Evolutionary conservation across 352 stramenopile species (phyloP).

Genomic region (Aphanomyces stellatus): DNA sequence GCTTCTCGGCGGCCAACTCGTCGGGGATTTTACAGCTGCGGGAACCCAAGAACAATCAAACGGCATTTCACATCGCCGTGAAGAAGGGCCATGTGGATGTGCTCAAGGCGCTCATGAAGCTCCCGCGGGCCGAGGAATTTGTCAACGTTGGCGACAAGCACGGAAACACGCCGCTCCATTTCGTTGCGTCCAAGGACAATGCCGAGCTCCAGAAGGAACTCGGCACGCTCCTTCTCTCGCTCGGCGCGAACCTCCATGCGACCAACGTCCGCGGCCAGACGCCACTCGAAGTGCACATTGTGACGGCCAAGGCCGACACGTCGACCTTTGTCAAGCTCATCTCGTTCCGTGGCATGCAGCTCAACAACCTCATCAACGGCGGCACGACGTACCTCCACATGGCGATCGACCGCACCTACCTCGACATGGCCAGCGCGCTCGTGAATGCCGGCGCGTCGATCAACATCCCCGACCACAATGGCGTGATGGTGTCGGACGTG

Average conservation of each 20-base stretch:
- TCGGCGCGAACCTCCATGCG: conserved; percentile 48
- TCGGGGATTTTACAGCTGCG: conserved; percentile 62
- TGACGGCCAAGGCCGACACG: conserved; percentile 59
- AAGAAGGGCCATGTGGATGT: conserved; percentile 80
- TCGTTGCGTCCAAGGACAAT: conserved; percentile 46
- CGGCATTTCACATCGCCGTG: conserved; percentile 70
- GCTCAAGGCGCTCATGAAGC: conserved; percentile 63
- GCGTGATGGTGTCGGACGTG: conserved; percentile 69
- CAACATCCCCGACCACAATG: conserved; percentile 71
- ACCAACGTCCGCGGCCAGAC: conserved; percentile 78
- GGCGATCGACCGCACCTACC: conserved; percentile 53
- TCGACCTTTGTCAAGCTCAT: conserved; percentile 32
- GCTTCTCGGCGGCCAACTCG: conserved; percentile 22
- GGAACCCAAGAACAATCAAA: conserved; percentile 79
- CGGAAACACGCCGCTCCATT: conserved; percentile 74
- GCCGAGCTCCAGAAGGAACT: conserved; percentile 35
- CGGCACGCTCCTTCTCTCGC: conserved; percentile 55
- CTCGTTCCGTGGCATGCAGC: conserved; percentile 33
- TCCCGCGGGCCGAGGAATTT: conserved; percentile 55
- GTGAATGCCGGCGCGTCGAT: conserved; percentile 70
- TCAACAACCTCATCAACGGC: conserved; percentile 58
- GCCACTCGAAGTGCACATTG: conserved; percentile 73
- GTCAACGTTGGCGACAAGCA: conserved; percentile 71
- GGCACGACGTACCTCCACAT: conserved; percentile 79
- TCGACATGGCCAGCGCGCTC: conserved; percentile 56